phyloP scores from a whole-genome alignment of 768 basidiomycete genomes.

The Inosperma sp. region DNA sequence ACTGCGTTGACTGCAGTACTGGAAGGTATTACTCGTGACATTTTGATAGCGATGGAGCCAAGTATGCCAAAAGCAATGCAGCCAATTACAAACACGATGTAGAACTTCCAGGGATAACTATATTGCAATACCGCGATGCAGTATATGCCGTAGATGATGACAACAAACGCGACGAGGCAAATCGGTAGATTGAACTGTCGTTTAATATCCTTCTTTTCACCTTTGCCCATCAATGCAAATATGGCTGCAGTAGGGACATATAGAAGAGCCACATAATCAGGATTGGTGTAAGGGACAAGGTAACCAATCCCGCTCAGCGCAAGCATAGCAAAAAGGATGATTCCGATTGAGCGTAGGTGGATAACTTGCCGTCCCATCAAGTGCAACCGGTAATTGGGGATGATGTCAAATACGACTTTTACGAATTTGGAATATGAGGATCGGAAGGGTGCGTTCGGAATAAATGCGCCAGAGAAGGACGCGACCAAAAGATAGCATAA shows the following conservation, averaged over 20 bases:
- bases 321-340: background rate
- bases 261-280: background rate
- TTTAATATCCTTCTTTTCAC: background rate
- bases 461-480: slow-evolving; percentile 5
- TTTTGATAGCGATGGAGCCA: background rate
- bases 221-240: background rate
- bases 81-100: background rate
- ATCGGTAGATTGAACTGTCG: background rate
- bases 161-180: background rate
- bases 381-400: background rate
- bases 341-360: background rate
- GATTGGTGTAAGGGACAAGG: background rate
- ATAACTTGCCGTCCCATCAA: no score
- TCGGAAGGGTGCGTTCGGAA: background rate
- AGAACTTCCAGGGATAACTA: background rate
- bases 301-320: background rate
- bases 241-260: background rate
- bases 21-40: background rate
- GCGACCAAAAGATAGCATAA: background rate
- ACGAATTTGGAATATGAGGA: background rate
- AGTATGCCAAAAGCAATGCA: background rate
- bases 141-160: background rate
- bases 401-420: background rate
- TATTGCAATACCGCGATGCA: no score
- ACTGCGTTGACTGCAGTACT: background rate